Base-by-base conservation (phyloP, 2,329 filamentous ascomycete species). In the Microcera coccophila region DNA sequence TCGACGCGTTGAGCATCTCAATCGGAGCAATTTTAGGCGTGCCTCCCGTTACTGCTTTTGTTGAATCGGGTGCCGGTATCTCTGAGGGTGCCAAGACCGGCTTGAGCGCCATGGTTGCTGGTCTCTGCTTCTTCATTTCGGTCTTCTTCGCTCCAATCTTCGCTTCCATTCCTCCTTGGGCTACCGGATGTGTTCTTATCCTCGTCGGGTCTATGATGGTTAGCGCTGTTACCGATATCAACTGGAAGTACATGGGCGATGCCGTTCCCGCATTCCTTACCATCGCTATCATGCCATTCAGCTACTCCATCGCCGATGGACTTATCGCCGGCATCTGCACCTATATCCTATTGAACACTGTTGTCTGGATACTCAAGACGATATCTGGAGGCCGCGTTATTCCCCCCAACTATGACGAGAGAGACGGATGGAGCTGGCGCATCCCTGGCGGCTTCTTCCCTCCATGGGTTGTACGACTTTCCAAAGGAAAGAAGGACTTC, bases 121-220 rank as follows among this genome's bases (percentile, higher is more conserved):
- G 89, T 4, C 43, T 94, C 38, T 90, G 85, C 68, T 95, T 95
- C 73, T 85, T 95, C 70, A 80, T 94, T 61, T 81, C 86, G 44
- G 78, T 94, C 48, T 94, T 94, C 74, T 94, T 94, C 62, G 88
- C 89, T 0, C 89, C 89, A 0, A 91, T 94, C 44, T 94, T 94
- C 60, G 88, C 89, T 9, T 90, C 86, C 0, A 93, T 94, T 44
- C 89, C 89, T 4, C 84, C 88, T 0, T 94, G 87, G 87, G 89
- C 89, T 3, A 95, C 89, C 0, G 89, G 89, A 36, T 90, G 85
- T 62, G 90, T 90, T n/a, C 76, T 94, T 19, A 76, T 95, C 54
- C 81, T 95, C 29, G 87, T 95, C 41, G 89, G 89, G n/a, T 82
- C 83, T 16, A 84, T 94, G 76, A 94, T 94, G 89, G 81, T 84